Percentiles rank a stretch among this genome's conserved stretches.
These are phyloP conservation scores for Trichophyton verrucosum DNA, from an alignment of 2,329 filamentous ascomycete species.

Conservation along the genomic window DNA sequence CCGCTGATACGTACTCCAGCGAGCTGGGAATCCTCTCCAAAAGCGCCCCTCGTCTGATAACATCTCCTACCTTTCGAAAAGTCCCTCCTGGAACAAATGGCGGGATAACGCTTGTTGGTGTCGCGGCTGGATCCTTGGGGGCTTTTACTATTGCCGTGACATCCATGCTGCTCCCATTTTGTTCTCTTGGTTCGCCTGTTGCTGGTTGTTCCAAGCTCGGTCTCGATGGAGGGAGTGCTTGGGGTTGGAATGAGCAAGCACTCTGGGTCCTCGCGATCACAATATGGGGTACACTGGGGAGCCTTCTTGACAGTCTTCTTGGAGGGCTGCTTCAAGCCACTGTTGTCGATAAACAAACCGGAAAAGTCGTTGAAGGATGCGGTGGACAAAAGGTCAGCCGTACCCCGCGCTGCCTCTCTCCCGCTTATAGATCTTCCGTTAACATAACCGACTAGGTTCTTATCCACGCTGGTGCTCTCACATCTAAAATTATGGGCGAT, in stretches of 20 bases:
- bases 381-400: constrained; percentile 50
- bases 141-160: constrained; percentile 57
- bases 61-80: constrained; percentile 58
- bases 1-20: constrained; percentile 87
- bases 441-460: constrained; percentile 21
- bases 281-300: constrained; percentile 64
- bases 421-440: neutral
- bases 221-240: constrained; percentile 28
- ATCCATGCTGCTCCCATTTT: constrained; percentile 57
- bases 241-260: constrained; percentile 42
- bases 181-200: constrained; percentile 24
- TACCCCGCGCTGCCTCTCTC: neutral
- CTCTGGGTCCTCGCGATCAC: constrained; percentile 46
- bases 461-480: constrained; percentile 24
- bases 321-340: constrained; percentile 76
- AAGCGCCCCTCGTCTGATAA: constrained; percentile 69
- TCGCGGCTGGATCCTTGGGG: constrained; percentile 61
- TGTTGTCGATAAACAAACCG: constrained; percentile 68
- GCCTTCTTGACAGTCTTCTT: constrained; percentile 73
- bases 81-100: constrained; percentile 91
- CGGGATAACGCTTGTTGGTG: constrained; percentile 65
- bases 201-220: constrained; percentile 3
- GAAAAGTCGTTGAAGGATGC: constrained; percentile 79
- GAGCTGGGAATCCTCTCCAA: constrained; percentile 85
- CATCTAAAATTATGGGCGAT: constrained; percentile 13